phyloP scores from a whole-genome alignment of 2,329 filamentous ascomycete genomes.

The Pyrenophora seminiperda region DNA sequence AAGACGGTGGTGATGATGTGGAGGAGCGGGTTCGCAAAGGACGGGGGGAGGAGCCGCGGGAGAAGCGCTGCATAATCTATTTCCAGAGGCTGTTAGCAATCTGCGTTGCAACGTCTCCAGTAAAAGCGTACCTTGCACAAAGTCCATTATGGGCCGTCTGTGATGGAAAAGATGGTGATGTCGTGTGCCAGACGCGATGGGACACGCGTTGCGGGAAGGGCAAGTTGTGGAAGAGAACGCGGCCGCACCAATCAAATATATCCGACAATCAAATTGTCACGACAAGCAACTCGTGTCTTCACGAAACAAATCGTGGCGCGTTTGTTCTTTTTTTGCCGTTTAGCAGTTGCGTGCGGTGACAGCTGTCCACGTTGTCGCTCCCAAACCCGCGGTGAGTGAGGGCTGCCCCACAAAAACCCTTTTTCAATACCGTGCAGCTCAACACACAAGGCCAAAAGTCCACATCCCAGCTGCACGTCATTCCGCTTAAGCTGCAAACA shows the following conservation, averaged over 20 bases:
- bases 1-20: constrained; percentile 35
- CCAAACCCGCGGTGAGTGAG: neutral
- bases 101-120: neutral
- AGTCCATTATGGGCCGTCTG: constrained; percentile 33
- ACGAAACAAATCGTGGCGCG: neutral
- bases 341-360: constrained; percentile 23
- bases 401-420: constrained; percentile 4
- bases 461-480: constrained; percentile 21
- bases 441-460: neutral
- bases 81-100: constrained; percentile 18
- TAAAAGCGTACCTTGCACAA: constrained; percentile 32
- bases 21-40: constrained; percentile 39
- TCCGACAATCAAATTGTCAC: neutral
- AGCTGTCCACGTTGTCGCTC: constrained; percentile 16
- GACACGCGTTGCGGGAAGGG: constrained; percentile 16
- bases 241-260: neutral
- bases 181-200: constrained; percentile 20
- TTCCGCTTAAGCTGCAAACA: neutral
- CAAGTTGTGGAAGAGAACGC: neutral
- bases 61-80: constrained; percentile 42
- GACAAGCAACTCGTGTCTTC: neutral
- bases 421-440: constrained; percentile 2
- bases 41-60: constrained; percentile 39
- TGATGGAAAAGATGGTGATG: constrained; percentile 9
- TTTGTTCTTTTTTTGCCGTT: constrained; percentile 6